These are phyloP conservation scores for Debaryomycetaceae sp. DNA, from an alignment of 1,139 yeast genomes.

Conservation along the genomic window DNA sequence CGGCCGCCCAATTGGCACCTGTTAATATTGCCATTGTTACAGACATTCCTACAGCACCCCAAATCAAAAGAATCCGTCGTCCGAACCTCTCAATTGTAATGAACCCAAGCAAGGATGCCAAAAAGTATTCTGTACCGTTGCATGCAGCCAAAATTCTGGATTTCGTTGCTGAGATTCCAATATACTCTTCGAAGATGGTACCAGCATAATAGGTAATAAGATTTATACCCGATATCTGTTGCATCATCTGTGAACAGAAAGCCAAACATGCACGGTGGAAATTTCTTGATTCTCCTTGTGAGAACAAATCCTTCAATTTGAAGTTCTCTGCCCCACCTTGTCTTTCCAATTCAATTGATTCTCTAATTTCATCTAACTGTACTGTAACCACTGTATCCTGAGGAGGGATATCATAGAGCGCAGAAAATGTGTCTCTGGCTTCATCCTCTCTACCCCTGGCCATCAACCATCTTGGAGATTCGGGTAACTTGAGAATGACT, in stretches of 20 bases:
- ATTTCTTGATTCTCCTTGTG: slow-evolving; percentile 7
- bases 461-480: slow-evolving; percentile 50
- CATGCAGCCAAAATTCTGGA: slow-evolving; percentile 37
- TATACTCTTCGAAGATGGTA: slow-evolving; percentile 39
- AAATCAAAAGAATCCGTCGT: slow-evolving; percentile 47
- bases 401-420: slow-evolving; percentile 28
- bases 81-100: slow-evolving; percentile 51
- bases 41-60: slow-evolving; percentile 52
- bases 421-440: slow-evolving; percentile 44
- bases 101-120: slow-evolving; percentile 44
- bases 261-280: slow-evolving; percentile 32
- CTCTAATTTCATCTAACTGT: slow-evolving; percentile 20
- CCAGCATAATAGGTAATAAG: slow-evolving; percentile 42
- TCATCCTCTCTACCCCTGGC: slow-evolving; percentile 39
- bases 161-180: slow-evolving; percentile 36
- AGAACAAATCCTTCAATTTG: slow-evolving; percentile 2
- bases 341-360: slow-evolving; percentile 16
- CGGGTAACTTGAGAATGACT: slow-evolving; percentile 26
- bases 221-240: slow-evolving; percentile 43
- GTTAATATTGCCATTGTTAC: slow-evolving; percentile 30
- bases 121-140: slow-evolving; percentile 34
- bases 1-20: slow-evolving; percentile 25
- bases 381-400: slow-evolving; percentile 18
- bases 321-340: slow-evolving; percentile 8
- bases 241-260: slow-evolving; percentile 44